Base-by-base conservation (phyloP, 345 rosid genomes). In the Garcia nutans region DNA sequence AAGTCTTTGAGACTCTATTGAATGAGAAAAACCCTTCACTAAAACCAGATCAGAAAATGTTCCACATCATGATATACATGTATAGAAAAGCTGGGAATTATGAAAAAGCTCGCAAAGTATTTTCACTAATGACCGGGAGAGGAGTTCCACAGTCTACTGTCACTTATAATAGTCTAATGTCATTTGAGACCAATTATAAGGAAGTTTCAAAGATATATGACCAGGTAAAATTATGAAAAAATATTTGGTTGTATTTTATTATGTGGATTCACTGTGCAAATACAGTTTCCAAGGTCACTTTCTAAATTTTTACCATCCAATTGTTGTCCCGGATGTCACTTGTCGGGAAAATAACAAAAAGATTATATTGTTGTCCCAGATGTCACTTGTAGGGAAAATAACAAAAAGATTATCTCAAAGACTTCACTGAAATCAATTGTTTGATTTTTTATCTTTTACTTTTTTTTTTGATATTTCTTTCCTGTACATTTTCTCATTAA, bases 191-290 rank as follows among this genome's bases (percentile, higher is more conserved):
- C 66, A 88, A 80, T 72, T 96, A 91, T 81, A 96, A 96, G 89
- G 99, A 96, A 86, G 99, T 93, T 77, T 96, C 99, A 47, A 88
- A 87, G 82, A 93, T 93, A 82, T 96, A 91, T 88, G 96, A 93
- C 82, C 94, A 93, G 96, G 99, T 96, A 82, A 73, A 63, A 19
- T 50, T 42, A 8, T 20, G 13, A 41, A 26, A 10, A 68, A 24
- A 22, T 56, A 10, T 49, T 12, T 66, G 16, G 20, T 75, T 33
- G 23, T 65, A 47, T 65, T 68, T 23, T 19, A 33, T 15, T 31
- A 31, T 73, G 65, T 78, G 28, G 9, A 60, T n/a, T 50, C 16
- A 28, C 61, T 31, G 22, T 42, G 17, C 8, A 8, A n/a, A 2
- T 47, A 68, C 10, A 23, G 49, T 68, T 8, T 47, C 33, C 6